Percentiles rank a stretch among this genome's conserved stretches.
These are phyloP conservation scores for Penicillium cataractarum DNA, from an alignment of 495 filamentous ascomycete genomes.

Conservation along the genomic window DNA sequence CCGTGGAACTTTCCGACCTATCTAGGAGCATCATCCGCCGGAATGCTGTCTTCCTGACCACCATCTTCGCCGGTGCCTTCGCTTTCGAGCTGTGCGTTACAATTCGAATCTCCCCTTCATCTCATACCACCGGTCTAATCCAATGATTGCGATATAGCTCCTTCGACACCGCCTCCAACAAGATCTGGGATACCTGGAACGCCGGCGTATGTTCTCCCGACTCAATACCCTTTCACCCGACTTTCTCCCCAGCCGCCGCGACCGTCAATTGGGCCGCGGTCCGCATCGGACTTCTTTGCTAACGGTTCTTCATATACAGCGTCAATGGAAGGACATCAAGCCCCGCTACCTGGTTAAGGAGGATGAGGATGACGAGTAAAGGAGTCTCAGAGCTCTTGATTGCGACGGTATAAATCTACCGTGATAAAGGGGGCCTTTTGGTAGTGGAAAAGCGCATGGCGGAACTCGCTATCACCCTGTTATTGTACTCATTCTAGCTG, in stretches of 20 bases:
- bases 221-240: conserved; percentile 1
- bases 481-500: conserved; percentile 34
- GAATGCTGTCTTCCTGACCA: conserved; percentile 83
- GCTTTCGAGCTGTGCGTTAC: conserved; percentile 85
- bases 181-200: conserved; percentile 88
- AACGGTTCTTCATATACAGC: conserved; percentile 55
- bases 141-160: conserved; percentile 53
- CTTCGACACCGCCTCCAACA: conserved; percentile 77
- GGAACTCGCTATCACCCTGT: conserved; percentile 25
- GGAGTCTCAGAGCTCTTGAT: conserved; percentile 8
- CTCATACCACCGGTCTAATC: conserved; percentile 17
- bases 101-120: conserved; percentile 9
- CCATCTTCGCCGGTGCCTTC: conserved; percentile 86
- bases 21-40: conserved; percentile 78
- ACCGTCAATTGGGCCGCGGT: not conserved
- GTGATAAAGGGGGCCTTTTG: conserved; percentile 21
- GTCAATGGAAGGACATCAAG: conserved; percentile 99
- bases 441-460: conserved; percentile 22
- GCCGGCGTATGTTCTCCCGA: conserved; percentile 68
- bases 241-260: not conserved
- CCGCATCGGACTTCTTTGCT: conserved; percentile 28
- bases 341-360: conserved; percentile 73
- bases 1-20: conserved; percentile 18
- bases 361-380: conserved; percentile 62
- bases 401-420: conserved; percentile 16